Evolutionary conservation across 129 eudicot species (phyloP), one percentile per base, ranked within the genome.

Genomic region (Helianthus annuus): DNA sequence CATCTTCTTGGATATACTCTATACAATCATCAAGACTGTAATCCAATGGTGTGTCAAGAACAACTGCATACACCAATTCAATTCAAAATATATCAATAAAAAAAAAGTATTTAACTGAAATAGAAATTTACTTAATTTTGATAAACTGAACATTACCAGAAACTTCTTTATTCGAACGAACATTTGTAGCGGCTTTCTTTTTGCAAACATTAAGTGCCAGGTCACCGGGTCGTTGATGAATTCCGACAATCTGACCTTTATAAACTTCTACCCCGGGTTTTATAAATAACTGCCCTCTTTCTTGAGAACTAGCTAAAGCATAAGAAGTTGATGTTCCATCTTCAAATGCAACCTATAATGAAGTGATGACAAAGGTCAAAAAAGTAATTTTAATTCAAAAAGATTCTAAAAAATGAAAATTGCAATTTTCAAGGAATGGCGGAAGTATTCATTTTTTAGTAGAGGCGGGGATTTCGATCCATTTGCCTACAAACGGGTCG

Each of bases 1-100:
- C 98, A 68, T 92, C 96, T 79, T 92, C 98, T 83, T 92, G 98
- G 85, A 92, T 92, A 85, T 89, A 92, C 77, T 92, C 96, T 7
- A 92, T 92, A 82, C 98, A 92, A 82, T 92, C 98, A 73, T 92
- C 98, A 51, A 92, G 82, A 87, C 98, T 92, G 73, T 87, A 92
- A 48, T 92, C 95, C 86, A 89, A n/a, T 4, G 96, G 96, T 5
- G 94, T 85, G 67, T 89, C 98, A 55, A 88, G 91, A 79, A 88
- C 96, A 72, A 88, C 96, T 85, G 88, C 73, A 79, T 32, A 61
- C 16, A 68, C 59, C 55, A 48, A 48, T 14, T 10, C 55, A 48
- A 48, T 14, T 10, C 32, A 10, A 72, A 61, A 48, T 5, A 40
- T n/a, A 39, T 61, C 12, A 46, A 4, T 34, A 32, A 34, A 0